phyloP scores from a whole-genome alignment of 2,329 filamentous ascomycete species.

The Cladosporium austrohemisphaericum region DNA sequence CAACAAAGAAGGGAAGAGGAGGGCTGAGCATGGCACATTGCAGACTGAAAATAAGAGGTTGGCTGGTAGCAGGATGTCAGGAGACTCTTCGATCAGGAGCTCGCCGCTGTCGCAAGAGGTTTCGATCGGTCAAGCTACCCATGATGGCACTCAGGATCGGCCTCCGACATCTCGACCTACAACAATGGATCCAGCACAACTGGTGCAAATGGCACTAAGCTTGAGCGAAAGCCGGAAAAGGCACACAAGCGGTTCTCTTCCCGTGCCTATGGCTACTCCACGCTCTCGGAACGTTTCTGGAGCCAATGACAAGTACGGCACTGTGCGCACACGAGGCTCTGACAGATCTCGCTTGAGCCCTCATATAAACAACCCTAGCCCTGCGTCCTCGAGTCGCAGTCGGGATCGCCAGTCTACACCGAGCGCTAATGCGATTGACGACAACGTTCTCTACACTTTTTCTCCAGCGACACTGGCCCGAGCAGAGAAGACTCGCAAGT shows the following conservation, averaged over 20 bases:
- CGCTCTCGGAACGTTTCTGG: slow-evolving; percentile 9
- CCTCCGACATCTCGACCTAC: slow-evolving; percentile 30
- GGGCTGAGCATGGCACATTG: slow-evolving; percentile 19
- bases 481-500: slow-evolving; percentile 77
- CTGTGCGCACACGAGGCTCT: slow-evolving; percentile 28
- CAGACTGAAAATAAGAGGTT: slow-evolving; percentile 21
- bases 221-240: slow-evolving; percentile 73
- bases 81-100: slow-evolving; percentile 26
- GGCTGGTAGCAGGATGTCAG: slow-evolving; percentile 19
- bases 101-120: slow-evolving; percentile 29
- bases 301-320: slow-evolving; percentile 20
- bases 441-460: slow-evolving; percentile 61
- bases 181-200: slow-evolving; percentile 77
- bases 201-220: slow-evolving; percentile 87
- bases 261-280: slow-evolving; percentile 40
- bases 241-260: slow-evolving; percentile 57
- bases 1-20: slow-evolving; percentile 21
- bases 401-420: slow-evolving; percentile 1
- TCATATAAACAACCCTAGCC: slow-evolving; percentile 2
- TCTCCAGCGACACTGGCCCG: slow-evolving; percentile 76
- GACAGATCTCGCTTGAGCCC: slow-evolving; percentile 4
- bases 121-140: slow-evolving; percentile 12
- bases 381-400: slow-evolving; percentile 2
- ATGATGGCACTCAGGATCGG: slow-evolving; percentile 1
- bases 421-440: slow-evolving; percentile 2